phyloP scores from a whole-genome alignment of 2,329 filamentous ascomycete genomes.

The Exophiala viscosa region DNA sequence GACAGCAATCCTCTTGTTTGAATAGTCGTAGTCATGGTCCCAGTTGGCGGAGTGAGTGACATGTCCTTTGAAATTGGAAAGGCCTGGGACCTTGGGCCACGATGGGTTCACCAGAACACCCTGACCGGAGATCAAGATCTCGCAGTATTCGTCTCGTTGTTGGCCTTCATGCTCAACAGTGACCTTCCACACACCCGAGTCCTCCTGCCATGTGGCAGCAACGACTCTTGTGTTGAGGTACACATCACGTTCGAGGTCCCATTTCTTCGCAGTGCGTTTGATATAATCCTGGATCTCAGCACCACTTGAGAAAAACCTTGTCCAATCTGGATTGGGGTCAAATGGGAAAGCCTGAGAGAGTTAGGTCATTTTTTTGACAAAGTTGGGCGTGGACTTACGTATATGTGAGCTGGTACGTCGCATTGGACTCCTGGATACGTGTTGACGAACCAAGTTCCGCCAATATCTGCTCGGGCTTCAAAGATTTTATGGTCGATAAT shows the following conservation, averaged over 20 bases:
- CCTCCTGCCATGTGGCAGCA: conserved; percentile 38
- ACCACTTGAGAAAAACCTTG: conserved; percentile 29
- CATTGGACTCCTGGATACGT: conserved; percentile 46
- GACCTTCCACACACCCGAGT: conserved; percentile 33
- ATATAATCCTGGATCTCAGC: conserved; percentile 44
- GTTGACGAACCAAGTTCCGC: conserved; percentile 42
- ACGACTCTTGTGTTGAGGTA: conserved; percentile 36
- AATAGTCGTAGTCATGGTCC: no score
- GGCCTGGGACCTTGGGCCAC: no score
- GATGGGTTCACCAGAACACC: conserved; percentile 44
- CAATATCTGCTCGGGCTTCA: conserved; percentile 39
- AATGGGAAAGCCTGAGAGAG: no score
- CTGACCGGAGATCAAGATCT: conserved; percentile 57
- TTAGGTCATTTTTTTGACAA: neutral
- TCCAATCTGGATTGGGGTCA: no score
- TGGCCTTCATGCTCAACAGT: conserved; percentile 10
- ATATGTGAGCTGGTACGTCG: conserved; percentile 67
- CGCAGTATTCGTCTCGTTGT: conserved; percentile 32
- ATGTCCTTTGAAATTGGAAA: no score
- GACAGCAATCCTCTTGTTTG: conserved; percentile 27
- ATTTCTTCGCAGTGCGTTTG: conserved; percentile 37
- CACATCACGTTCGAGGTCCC: conserved; percentile 37
- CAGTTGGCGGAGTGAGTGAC: no score
- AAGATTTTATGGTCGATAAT: conserved; percentile 40
- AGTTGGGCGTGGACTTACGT: conserved; percentile 39